Base-by-base conservation (phyloP, 225 moss, liverwort and hornwort genomes). In the Straminergon stramineum region DNA sequence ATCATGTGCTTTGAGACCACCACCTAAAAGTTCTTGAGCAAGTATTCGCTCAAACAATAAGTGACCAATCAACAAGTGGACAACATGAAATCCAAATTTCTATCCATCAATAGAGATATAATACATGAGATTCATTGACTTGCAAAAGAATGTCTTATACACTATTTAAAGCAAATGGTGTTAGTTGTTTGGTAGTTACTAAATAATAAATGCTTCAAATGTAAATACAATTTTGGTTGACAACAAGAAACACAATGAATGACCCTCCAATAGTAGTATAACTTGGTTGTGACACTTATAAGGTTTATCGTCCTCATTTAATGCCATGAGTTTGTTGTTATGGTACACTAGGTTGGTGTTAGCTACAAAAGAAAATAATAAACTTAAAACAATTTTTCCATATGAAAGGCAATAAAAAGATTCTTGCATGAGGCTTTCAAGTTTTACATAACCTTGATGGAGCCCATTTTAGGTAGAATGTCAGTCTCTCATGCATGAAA, bases 291-390 rank as follows among this genome's bases (percentile, higher is more conserved):
- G 48, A 75, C 28, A 76, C 89, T 91, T 82, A 89, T 89, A 92
- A 43, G 87, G 92, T 85, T 87, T 87, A 63, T 91, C 85, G 34
- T 23, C 23, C 75, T 96, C 94, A 4, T 89, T 78, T 80, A 95
- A 90, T 16, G 86, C 91, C 51, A 94, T 90, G 31, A 95, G 85
- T 85, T 67, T 91, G 65, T 94, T 95, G 75, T 94, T 93, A 87
- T 96, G 95, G 60, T 91, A 96, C 26, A 92, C 87, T 65, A 96
- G 65, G 39, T 92, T 94, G 35, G 95, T 96, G 77, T 96, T 96
- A 37, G 89, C 91, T 95, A 85, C 87, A 60, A 80, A 80, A 60
- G 13, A 87, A 87, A 76, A 79, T 64, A n/a, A 86, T 26, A 73
- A 35, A 87, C 6, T 56, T 48, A 45, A 61, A 65, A 27, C 6